Conservation (phyloP, 2,329 filamentous ascomycete genomes). For the Sphaerulina vaccinii region DNA sequence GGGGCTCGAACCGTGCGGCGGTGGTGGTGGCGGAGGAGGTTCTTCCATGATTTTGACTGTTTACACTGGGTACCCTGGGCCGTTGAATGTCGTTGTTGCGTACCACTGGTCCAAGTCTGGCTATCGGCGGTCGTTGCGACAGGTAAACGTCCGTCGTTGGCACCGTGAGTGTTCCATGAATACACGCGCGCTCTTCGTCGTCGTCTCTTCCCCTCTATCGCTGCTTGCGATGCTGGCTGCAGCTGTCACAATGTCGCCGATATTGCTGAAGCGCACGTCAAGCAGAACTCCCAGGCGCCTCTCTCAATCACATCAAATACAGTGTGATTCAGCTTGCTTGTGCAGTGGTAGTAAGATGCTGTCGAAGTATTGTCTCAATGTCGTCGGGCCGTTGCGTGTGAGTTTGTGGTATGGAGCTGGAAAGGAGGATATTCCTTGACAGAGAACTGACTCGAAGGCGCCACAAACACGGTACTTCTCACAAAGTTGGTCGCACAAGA, state of each 20-base stretch:
- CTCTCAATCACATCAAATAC: too few relatives aligned
- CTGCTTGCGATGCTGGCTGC: too few relatives aligned
- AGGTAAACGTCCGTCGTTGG: slow-evolving; percentile 6
- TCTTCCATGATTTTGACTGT: slow-evolving; percentile 23
- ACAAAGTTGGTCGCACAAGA: not conserved
- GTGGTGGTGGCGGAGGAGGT: slow-evolving; percentile 74
- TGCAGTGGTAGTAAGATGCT: too few relatives aligned
- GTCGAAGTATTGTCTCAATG: too few relatives aligned
- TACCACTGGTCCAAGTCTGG: not conserved
- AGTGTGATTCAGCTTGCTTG: too few relatives aligned
- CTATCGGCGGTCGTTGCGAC: slow-evolving; percentile 6
- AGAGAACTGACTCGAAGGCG: not conserved
- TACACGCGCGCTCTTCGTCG: not conserved
- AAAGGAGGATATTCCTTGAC: too few relatives aligned
- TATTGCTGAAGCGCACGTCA: too few relatives aligned
- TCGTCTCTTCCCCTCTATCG: not conserved
- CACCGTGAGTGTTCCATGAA: slow-evolving; percentile 5
- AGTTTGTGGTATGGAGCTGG: too few relatives aligned
- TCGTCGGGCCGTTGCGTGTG: too few relatives aligned
- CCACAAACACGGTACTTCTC: not conserved
- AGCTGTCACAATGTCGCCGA: too few relatives aligned
- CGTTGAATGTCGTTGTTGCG: not conserved
- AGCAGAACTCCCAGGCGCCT: too few relatives aligned
- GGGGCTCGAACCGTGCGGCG: slow-evolving; percentile 79
- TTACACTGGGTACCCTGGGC: slow-evolving; percentile 12